A percentile compares a stretch with the other conserved stretches of the same genome.
These are phyloP conservation scores for Inga laurina DNA, from an alignment of 306 rosid genomes.

Conservation along the genomic window DNA sequence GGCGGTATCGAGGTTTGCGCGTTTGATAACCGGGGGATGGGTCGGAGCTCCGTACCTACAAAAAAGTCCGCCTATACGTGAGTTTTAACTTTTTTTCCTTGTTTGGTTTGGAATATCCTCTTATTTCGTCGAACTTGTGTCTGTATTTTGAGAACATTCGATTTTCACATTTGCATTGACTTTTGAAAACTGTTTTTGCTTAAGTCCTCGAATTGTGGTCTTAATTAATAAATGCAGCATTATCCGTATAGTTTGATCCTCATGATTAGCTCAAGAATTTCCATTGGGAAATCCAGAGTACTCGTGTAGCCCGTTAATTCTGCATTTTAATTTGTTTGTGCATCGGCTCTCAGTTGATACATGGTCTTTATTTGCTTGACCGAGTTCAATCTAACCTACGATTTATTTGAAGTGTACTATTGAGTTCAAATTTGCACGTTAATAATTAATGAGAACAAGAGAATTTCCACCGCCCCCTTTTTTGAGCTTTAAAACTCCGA, in stretches of 20 bases:
- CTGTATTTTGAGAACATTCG: not conserved
- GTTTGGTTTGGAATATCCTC: not conserved
- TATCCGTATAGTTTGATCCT: not conserved
- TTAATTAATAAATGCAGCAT: not conserved
- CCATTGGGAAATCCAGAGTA: not conserved
- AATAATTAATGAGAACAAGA: not conserved
- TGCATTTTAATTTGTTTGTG: not conserved
- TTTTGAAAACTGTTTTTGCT: not conserved
- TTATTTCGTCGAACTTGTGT: not conserved
- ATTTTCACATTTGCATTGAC: not conserved
- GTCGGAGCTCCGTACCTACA: conserved; percentile 76
- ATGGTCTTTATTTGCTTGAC: not conserved
- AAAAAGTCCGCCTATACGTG: conserved; percentile 76
- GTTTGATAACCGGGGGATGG: conserved; percentile 95
- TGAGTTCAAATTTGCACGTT: not conserved
- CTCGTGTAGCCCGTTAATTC: not conserved
- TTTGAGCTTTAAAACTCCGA: not conserved
- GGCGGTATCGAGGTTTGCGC: conserved; percentile 83
- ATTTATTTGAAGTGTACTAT: not conserved
- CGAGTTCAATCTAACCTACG: not conserved
- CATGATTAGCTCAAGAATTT: not conserved
- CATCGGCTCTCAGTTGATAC: not conserved
- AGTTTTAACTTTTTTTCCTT: conserved; percentile 22
- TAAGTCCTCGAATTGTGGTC: not conserved
- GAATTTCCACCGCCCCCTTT: not conserved